These are phyloP conservation scores for Zoysia japonica DNA, from an alignment of 176 grass and related monocot genomes.

Conservation along the genomic window DNA sequence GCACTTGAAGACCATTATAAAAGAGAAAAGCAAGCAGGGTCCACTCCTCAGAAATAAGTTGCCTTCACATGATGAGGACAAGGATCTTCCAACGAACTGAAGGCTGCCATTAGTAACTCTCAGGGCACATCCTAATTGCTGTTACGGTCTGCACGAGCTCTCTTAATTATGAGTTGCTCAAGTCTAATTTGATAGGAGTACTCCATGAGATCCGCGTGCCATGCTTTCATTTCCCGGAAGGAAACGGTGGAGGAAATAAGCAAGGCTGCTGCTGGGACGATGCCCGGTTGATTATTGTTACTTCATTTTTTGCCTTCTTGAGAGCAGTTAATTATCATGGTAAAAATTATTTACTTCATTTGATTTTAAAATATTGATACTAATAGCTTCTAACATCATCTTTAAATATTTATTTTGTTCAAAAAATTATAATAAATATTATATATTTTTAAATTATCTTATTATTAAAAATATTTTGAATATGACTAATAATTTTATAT, in stretches of 20 bases:
- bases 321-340: neutral
- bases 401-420: no score
- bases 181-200: no score
- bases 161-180: neutral
- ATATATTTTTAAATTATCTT: no score
- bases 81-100: slow-evolving; percentile 15
- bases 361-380: no score
- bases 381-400: no score
- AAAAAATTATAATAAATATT: no score
- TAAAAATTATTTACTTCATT: no score
- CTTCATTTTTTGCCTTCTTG: neutral
- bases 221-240: no score
- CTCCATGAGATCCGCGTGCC: neutral
- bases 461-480: no score
- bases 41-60: slow-evolving; percentile 21
- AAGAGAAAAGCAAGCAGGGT: neutral
- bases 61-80: slow-evolving; percentile 25
- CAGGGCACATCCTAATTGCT: neutral
- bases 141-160: neutral
- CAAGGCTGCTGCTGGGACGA: no score
- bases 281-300: neutral
- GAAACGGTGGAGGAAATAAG: no score
- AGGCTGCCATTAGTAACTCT: neutral
- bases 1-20: slow-evolving; percentile 3
- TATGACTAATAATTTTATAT: no score